Conservation (phyloP, 352 stramenopile genomes). For the Globisporangium perplexum region DNA sequence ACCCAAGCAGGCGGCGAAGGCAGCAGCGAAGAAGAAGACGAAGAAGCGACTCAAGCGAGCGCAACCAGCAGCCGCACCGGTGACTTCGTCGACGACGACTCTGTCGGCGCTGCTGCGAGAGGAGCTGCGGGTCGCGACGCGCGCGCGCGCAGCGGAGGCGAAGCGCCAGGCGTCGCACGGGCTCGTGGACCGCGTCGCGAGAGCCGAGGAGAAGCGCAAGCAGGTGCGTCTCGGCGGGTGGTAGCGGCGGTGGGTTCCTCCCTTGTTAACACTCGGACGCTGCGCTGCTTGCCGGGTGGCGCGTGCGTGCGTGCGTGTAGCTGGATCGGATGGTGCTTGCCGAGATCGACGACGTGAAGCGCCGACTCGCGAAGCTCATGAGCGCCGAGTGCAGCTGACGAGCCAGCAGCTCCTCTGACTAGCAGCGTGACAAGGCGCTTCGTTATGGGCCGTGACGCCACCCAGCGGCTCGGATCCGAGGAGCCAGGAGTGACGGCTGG, state of each 20-base stretch:
- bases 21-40: background rate
- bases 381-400: slow-evolving; percentile 9
- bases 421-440: no score
- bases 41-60: slow-evolving; percentile 1
- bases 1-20: background rate
- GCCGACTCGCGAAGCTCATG: slow-evolving; percentile 47
- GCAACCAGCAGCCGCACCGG: background rate
- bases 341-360: slow-evolving; percentile 64
- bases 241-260: background rate
- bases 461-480: no score
- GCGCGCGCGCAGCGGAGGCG: background rate
- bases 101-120: slow-evolving; percentile 30
- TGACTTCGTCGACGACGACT: slow-evolving; percentile 11
- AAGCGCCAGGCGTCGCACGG: slow-evolving; percentile 13
- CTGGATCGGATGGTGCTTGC: slow-evolving; percentile 54
- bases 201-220: slow-evolving; percentile 51
- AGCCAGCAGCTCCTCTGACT: background rate
- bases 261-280: background rate
- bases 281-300: background rate
- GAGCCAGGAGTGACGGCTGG: no score
- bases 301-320: slow-evolving; percentile 11
- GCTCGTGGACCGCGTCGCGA: slow-evolving; percentile 41
- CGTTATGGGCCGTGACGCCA: no score
- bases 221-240: slow-evolving; percentile 22
- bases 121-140: slow-evolving; percentile 25